Base-by-base conservation (phyloP, 306 rosid genomes). In the Luffa acutangula region DNA sequence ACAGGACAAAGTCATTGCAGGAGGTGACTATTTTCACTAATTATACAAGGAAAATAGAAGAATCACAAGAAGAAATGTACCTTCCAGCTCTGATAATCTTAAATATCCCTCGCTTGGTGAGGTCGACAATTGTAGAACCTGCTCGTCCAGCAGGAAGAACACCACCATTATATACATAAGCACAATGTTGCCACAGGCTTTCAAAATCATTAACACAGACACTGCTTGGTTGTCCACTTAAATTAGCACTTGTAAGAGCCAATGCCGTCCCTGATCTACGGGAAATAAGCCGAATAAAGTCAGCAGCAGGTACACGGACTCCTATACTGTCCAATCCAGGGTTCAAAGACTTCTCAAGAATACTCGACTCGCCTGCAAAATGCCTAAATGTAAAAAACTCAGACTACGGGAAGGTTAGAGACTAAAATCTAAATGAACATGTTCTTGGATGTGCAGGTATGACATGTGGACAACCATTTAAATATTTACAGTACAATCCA, bases 211-310 rank as follows among this genome's bases (percentile, higher is more conserved):
- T 84, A 76, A 90, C 78, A 83, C 89, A 84, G 76, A 91, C 93
- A 81, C 98, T 95, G 80, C 97, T 93, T 64, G 91, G 85, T 78
- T 91, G 97, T 80, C 97, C 97, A n/a, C 93, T 95, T 46, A 86
- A 84, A 87, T 95, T 95, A 78, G 99, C 99, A 65, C 97, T 93
- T 33, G 99, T 95, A 83, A 93, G 97, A 75, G 97, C 97, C 79
- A 93, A 54, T 12, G 97, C 97, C 18, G 91, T 92, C 49, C 90
- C 96, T 18, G 91, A 84, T 79, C 89, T 86, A 33, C 88, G 90
- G 45, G 97, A 88, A 83, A 91, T 79, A 79, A 51, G 80, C 87
- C 99, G 86, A 80, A 95, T 86, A 89, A 95, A 95, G 85, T 90
- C 87, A 83, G 87, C 85, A 78, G 91, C 94, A 2, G 99, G 99